Base-by-base conservation (phyloP, 768 basidiomycete genomes). In the Podaxis pistillaris region DNA sequence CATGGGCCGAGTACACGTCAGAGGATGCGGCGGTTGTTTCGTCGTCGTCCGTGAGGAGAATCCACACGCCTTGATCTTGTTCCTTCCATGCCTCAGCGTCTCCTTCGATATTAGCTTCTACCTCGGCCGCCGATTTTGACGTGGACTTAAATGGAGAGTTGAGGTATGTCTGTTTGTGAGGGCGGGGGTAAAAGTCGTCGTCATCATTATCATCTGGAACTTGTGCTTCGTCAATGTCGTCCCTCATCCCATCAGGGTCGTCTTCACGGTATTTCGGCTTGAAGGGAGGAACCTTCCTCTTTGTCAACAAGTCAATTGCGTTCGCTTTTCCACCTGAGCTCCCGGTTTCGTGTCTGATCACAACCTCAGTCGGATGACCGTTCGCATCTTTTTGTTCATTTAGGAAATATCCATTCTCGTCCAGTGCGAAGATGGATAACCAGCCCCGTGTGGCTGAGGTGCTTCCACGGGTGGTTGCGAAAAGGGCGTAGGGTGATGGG, bases 251-350 rank as follows among this genome's bases (percentile, higher is more conserved):
- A 33, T 9, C 33, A 9, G 11, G 9, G 24, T 50, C 24, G 22
- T 22, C 49, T 50, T 50, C 24, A 3, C 8, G 22, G 7, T 24
- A 19, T 4, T 50, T 28, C 12, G 49, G 19, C 22, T 8, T 7
- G 49, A 15, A 6, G 19, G 54, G 26, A 2, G 41, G 61, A 5
- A 62, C 30, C n/a, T 41, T 60, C 40, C 58, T 57, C 64, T 81
- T 81, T 7, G 73, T 59, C 5, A 74, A 64, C 5, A 83, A 59
- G 59, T 83, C 82, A 9, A 84, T 72, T 2, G 82, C 83, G 60
- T 83, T 78, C 12, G 83, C 83, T 71, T 80, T 83, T 1, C 83
- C 82, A 12, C 81, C 81, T 0, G 79, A 78, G 1, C 82, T 83
- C 1, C 75, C 73, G 0, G 82, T 82, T 62, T 83, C 74, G 64